Conservation (phyloP, 331 rosid species). For the Prunus yedoensis region DNA sequence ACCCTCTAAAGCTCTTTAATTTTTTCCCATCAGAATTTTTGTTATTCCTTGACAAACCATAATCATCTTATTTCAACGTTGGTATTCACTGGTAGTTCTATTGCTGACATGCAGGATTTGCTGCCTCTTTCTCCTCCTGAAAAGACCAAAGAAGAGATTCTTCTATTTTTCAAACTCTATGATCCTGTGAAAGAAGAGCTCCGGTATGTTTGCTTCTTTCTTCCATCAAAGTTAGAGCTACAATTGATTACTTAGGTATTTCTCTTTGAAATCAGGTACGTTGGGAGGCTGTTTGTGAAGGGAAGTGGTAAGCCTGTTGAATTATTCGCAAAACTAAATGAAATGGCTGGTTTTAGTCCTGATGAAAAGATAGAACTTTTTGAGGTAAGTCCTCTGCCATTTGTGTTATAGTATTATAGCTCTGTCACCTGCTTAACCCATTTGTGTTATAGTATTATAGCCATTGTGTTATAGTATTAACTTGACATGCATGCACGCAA, state of each 20-base stretch:
- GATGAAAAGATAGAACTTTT: conserved; percentile 82
- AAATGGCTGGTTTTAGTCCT: conserved; percentile 80
- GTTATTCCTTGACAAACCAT: neutral
- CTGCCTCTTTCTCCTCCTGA: conserved; percentile 72
- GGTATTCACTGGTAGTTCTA: neutral
- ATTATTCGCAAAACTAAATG: conserved; percentile 62
- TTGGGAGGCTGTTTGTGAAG: conserved; percentile 86
- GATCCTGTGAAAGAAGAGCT: conserved; percentile 86
- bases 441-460: neutral
- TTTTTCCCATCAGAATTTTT: neutral
- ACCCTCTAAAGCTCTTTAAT: neutral
- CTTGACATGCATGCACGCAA: too few species aligned
- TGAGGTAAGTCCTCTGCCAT: conserved; percentile 54
- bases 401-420: neutral
- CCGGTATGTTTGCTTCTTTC: conserved; percentile 46
- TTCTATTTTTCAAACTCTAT: conserved; percentile 84
- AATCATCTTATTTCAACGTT: neutral
- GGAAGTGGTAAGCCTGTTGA: conserved; percentile 71
- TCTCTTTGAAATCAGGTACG: conserved; percentile 46
- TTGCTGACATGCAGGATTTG: conserved; percentile 46
- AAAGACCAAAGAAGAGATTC: conserved; percentile 88
- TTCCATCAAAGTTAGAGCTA: neutral
- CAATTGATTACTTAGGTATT: conserved; percentile 21
- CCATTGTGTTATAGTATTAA: neutral
- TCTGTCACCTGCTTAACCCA: neutral